These are phyloP conservation scores for Pezicula carpinea DNA, from an alignment of 2,329 filamentous ascomycete genomes.

Conservation along the genomic window DNA sequence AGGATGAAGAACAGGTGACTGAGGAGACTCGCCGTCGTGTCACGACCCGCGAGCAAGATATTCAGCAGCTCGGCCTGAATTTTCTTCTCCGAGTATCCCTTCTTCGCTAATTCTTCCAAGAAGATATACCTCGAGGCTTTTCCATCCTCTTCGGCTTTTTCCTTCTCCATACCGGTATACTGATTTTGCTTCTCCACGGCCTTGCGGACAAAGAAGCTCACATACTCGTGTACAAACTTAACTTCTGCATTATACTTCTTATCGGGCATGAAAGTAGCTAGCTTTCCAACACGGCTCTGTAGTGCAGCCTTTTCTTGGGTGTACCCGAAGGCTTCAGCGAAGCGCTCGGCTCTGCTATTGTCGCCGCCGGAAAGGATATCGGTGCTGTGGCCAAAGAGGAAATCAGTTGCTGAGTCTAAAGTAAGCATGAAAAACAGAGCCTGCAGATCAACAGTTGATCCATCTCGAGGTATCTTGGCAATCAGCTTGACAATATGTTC, in stretches of 20 bases:
- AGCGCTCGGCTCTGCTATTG: slow-evolving; percentile 18
- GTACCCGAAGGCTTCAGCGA: slow-evolving; percentile 32
- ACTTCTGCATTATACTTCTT: slow-evolving; percentile 20
- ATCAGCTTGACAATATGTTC: slow-evolving; percentile 53
- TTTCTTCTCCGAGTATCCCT: slow-evolving; percentile 36
- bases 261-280: slow-evolving; percentile 19
- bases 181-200: slow-evolving; percentile 16
- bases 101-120: slow-evolving; percentile 44
- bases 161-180: slow-evolving; percentile 2
- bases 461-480: slow-evolving; percentile 49
- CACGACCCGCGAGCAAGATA: slow-evolving; percentile 36
- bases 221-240: slow-evolving; percentile 22
- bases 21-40: slow-evolving; percentile 37
- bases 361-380: slow-evolving; percentile 32
- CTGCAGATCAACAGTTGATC: slow-evolving; percentile 54
- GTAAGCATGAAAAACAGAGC: slow-evolving; percentile 62
- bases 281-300: slow-evolving; percentile 21
- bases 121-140: slow-evolving; percentile 36
- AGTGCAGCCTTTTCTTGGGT: slow-evolving; percentile 23
- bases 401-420: slow-evolving; percentile 63
- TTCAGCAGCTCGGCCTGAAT: slow-evolving; percentile 32
- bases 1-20: slow-evolving; percentile 29
- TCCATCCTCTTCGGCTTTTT: slow-evolving; percentile 13
- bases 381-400: slow-evolving; percentile 58
- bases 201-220: slow-evolving; percentile 22